Evolutionary conservation across 805 yeast species (phyloP).

Genomic region (Metschnikowia kunwiensis): DNA sequence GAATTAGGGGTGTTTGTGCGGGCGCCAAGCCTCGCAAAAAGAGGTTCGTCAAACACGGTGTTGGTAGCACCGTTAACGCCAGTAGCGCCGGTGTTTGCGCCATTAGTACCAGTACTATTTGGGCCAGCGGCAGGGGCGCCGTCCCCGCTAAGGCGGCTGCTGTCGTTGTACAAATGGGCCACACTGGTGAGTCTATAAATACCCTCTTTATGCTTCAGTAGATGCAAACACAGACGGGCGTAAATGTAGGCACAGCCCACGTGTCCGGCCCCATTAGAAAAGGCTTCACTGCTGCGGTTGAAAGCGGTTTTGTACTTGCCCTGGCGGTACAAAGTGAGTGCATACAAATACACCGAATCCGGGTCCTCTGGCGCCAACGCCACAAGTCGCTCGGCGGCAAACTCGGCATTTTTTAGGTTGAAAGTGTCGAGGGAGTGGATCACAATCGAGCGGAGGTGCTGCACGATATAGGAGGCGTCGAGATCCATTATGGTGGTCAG

Average conservation of each 20-base stretch:
- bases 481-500: constrained; percentile 14
- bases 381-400: constrained; percentile 76
- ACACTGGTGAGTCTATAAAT: constrained; percentile 41
- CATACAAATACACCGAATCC: constrained; percentile 67
- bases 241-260: constrained; percentile 74
- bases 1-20: neutral
- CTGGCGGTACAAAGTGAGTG: constrained; percentile 59
- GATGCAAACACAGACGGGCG: constrained; percentile 61
- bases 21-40: constrained; percentile 3
- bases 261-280: constrained; percentile 47
- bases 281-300: constrained; percentile 30
- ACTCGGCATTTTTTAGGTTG: constrained; percentile 71
- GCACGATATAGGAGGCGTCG: constrained; percentile 26
- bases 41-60: constrained; percentile 3
- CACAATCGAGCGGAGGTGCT: constrained; percentile 54
- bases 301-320: constrained; percentile 62
- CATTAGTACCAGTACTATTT: no score
- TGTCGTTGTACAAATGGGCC: constrained; percentile 30
- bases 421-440: constrained; percentile 71
- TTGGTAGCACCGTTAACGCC: constrained; percentile 4
- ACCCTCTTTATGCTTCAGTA: constrained; percentile 61
- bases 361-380: constrained; percentile 56
- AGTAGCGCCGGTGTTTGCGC: no score
- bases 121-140: no score
- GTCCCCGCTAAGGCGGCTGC: constrained; percentile 4